These are phyloP conservation scores for Fusarium verrucosum DNA, from an alignment of 2,329 filamentous ascomycete species.

Conservation along the genomic window DNA sequence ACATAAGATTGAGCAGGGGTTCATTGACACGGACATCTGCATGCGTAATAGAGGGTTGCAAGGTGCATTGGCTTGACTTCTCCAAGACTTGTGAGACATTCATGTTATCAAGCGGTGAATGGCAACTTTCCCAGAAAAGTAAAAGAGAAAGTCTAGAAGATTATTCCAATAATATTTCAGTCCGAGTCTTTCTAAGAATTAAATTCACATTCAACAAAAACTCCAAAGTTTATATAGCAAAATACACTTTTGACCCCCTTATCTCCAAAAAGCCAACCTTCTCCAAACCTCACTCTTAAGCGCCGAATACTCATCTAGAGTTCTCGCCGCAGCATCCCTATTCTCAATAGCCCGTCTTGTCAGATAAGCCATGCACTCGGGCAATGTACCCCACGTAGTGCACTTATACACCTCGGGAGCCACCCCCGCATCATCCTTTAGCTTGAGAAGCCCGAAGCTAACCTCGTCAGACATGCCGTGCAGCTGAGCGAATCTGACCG, in stretches of 20 bases:
- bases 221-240: not conserved
- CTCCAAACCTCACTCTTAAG: slow-evolving; percentile 45
- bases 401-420: slow-evolving; percentile 52
- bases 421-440: slow-evolving; percentile 40
- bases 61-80: not conserved
- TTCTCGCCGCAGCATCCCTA: slow-evolving; percentile 49
- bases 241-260: slow-evolving; percentile 2
- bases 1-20: not conserved
- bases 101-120: not conserved
- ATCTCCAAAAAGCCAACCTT: slow-evolving; percentile 44
- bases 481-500: slow-evolving; percentile 61
- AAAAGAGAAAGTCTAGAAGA: not conserved
- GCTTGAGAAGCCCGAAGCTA: slow-evolving; percentile 58
- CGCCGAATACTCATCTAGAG: slow-evolving; percentile 45
- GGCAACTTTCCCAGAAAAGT: not conserved
- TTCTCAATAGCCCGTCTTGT: slow-evolving; percentile 52
- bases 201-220: not conserved
- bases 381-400: slow-evolving; percentile 52
- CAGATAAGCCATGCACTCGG: slow-evolving; percentile 53
- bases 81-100: not conserved
- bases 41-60: not conserved
- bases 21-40: not conserved
- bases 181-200: not conserved
- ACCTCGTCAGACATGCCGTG: slow-evolving; percentile 68
- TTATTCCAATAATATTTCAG: not conserved